Base-by-base conservation (phyloP, 192 early-diverging fungal species). In the Hyaloraphidium curvatum region DNA sequence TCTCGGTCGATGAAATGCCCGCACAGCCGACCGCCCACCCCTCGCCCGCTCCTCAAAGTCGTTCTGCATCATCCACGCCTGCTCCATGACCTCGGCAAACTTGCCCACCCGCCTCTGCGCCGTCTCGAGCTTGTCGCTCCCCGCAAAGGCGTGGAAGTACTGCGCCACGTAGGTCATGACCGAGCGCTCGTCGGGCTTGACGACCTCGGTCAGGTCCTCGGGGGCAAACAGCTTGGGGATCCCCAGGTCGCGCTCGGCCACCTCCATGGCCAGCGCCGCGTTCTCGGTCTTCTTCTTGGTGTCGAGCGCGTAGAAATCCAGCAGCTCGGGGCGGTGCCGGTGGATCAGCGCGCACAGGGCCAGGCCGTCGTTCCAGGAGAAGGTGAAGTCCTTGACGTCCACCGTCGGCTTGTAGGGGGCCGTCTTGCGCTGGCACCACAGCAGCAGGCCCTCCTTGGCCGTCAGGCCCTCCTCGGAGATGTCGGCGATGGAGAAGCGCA, bases 111-210 rank as follows among this genome's bases (percentile, higher is more conserved):
- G 84, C 43, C 93, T 72, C 19, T 88, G 89, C 7, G 93, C 91
- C 23, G 78, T 79, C 56, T 86, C 91, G 4, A 88, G 76, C 59
- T 83, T 86, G 48, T 83, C 82, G 67, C n/a, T n/a, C n/a, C n/a
- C n/a, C n/a, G n/a, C n/a, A 52, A 97, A 94, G 4, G 93, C 93
- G 59, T 97, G 93, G 75, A 92, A 97, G 62, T 94, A 97, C 67
- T 93, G 84, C 11, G 93, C 91, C 17, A 94, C 88, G 52, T 97
- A 97, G 28, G 93, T 95, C 88, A 95, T 97, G 16, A 97, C 78
- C 4, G 93, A 97, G 25, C 83, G 74, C 57, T 97, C 91, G 68
- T 97, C 93, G 23, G 91, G 91, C 71, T 91, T 94, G 53, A 70
- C 61, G 19, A 84, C 80, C 63, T 95, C 93, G 52, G 88, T 87